Percentiles rank a stretch among this genome's conserved stretches.
Conservation (phyloP, 805 yeast genomes). For the Myxozyma neotropica region DNA sequence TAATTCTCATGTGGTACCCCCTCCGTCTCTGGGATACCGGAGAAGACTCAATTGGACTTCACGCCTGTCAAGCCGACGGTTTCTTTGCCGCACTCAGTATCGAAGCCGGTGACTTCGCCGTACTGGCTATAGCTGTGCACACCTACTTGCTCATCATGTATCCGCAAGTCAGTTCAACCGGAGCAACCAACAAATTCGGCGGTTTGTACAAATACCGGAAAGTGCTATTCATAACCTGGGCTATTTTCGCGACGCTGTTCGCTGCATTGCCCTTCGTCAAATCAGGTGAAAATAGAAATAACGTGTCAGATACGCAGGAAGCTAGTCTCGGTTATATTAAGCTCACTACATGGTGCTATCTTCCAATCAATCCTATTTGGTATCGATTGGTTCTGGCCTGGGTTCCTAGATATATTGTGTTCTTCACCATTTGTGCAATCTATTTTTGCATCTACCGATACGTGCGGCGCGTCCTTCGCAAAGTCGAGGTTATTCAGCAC, state of each 20-base stretch:
- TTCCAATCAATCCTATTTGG: slow-evolving; percentile 75
- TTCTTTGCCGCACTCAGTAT: slow-evolving; percentile 30
- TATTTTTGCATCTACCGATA: slow-evolving; percentile 73
- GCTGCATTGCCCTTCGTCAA: slow-evolving; percentile 72
- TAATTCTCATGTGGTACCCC: slow-evolving; percentile 70
- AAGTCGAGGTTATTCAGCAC: slow-evolving; percentile 9
- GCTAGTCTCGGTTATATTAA: slow-evolving; percentile 56
- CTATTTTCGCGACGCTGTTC: slow-evolving; percentile 64
- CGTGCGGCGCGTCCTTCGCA: slow-evolving; percentile 63
- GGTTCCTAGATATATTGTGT: slow-evolving; percentile 75
- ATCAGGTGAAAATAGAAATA: slow-evolving; percentile 1
- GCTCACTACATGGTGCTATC: slow-evolving; percentile 73
- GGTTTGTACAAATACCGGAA: slow-evolving; percentile 66
- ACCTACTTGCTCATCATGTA: slow-evolving; percentile 69
- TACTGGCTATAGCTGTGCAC: slow-evolving; percentile 79
- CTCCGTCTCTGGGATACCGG: slow-evolving; percentile 32
- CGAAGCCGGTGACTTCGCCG: slow-evolving; percentile 74
- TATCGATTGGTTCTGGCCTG: slow-evolving; percentile 72
- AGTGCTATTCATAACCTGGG: slow-evolving; percentile 59
- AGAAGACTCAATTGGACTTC: slow-evolving; percentile 25
- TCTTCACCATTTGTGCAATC: slow-evolving; percentile 61
- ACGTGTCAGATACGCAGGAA: slow-evolving; percentile 37
- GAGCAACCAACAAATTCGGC: slow-evolving; percentile 24
- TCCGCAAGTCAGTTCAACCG: slow-evolving; percentile 24
- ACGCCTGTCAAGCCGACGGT: slow-evolving; percentile 31